Base-by-base conservation (phyloP, 257 asterid species). In the Phtheirospermum japonicum region DNA sequence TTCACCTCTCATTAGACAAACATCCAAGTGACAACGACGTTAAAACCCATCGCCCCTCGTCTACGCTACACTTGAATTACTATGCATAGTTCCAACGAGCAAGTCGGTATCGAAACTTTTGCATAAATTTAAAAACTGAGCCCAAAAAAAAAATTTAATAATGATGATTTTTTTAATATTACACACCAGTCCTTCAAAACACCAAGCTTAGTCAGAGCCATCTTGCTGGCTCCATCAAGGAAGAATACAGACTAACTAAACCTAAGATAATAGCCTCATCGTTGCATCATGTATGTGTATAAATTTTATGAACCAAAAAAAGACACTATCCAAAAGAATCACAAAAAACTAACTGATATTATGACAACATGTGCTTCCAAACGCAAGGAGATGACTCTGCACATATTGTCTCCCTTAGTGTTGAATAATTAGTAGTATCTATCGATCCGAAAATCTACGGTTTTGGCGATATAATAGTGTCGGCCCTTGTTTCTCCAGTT, bases 171-270 rank as follows among this genome's bases (percentile, higher is more conserved):
- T n/a, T 31, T 31, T 33, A 37, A 28, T n/a, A 59, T 5, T 53
- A 59, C 53, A 65, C 72, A 65, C 14, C 28, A 57, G n/a, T 34
- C 50, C 34, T 11, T 10, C 43, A 45, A 33, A 59, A 43, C 6
- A 52, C 55, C 34, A 14, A 3, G 14, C 5, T 31, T 30, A 60
- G 55, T 19, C 63, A 37, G 13, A 60, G 57, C 72, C 65, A 59
- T 17, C 30, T 72, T 54, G 56, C 51, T 61, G 70, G 57, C 77
- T 46, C 54, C 73, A 55, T 36, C 8, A 59, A 36, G 52, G 30
- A 71, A 60, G 40, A 59, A 42, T 4, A 43, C 34, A 43, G 11
- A 57, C 17, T 14, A 32, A 4, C 65, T 43, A 51, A 30, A 58
- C 60, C 77, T 58, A 61, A 55, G 0, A 57, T 17, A 17, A 57